phyloP scores from a whole-genome alignment of 345 rosid genomes.

The Citropsis articulata region DNA sequence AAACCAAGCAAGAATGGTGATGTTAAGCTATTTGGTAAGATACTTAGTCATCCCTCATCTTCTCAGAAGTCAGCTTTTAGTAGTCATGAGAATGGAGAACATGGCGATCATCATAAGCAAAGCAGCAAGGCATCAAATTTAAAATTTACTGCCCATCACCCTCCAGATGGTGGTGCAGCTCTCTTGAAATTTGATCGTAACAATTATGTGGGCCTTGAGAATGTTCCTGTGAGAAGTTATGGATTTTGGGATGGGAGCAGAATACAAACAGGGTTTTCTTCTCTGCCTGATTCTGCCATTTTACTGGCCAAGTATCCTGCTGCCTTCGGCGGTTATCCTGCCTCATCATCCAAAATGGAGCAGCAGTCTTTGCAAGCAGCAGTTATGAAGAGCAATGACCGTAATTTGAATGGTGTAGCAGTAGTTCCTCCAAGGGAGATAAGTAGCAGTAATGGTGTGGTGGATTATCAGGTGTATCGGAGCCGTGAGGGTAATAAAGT shows the following conservation, averaged over 20 bases:
- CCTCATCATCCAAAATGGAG: slow-evolving; percentile 34
- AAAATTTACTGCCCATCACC: slow-evolving; percentile 36
- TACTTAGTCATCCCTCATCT: slow-evolving; percentile 48
- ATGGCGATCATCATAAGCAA: slow-evolving; percentile 30
- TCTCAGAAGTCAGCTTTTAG: slow-evolving; percentile 18
- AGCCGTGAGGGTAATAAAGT: slow-evolving; percentile 33
- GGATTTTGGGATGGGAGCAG: slow-evolving; percentile 88
- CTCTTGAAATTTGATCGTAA: slow-evolving; percentile 44
- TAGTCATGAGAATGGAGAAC: slow-evolving; percentile 37
- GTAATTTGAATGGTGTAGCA: slow-evolving; percentile 31
- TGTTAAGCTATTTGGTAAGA: slow-evolving; percentile 84
- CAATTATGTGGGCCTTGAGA: slow-evolving; percentile 47
- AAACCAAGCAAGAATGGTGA: slow-evolving; percentile 60
- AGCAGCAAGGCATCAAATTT: slow-evolving; percentile 36
- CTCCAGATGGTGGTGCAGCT: slow-evolving; percentile 26
- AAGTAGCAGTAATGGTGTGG: slow-evolving; percentile 36
- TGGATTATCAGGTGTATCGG: slow-evolving; percentile 44
- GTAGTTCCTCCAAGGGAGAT: slow-evolving; percentile 34
- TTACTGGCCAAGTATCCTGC: slow-evolving; percentile 74
- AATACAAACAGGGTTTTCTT: slow-evolving; percentile 67
- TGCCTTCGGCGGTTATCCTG: slow-evolving; percentile 47
- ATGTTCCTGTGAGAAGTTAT: slow-evolving; percentile 59
- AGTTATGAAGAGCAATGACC: slow-evolving; percentile 29
- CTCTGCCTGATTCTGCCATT: slow-evolving; percentile 73
- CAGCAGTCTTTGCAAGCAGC: slow-evolving; percentile 37